phyloP scores from a whole-genome alignment of 164 flowering plant genomes.

The Amborella trichopoda region DNA sequence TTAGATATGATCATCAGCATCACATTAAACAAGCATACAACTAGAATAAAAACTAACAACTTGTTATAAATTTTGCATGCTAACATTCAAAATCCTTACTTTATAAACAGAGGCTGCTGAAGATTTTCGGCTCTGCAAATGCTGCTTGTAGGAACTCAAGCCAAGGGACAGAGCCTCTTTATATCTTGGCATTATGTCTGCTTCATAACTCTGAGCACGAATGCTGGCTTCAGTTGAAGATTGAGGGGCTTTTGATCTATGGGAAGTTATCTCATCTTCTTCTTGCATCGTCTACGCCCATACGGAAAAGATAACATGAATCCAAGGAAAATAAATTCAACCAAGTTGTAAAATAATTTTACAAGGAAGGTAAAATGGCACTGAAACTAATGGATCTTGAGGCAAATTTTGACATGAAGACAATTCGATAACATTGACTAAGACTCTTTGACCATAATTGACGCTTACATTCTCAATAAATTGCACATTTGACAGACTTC shows the following conservation, averaged over 20 bases:
- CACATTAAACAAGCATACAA: not conserved
- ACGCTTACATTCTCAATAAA: slow-evolving; percentile 12
- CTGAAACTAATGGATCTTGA: no score
- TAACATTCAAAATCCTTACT: slow-evolving; percentile 9
- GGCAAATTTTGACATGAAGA: no score
- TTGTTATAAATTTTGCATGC: not conserved
- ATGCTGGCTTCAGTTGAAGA: no score
- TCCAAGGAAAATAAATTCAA: no score
- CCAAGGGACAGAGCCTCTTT: slow-evolving; percentile 19
- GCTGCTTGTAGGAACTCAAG: slow-evolving; percentile 12
- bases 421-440: no score
- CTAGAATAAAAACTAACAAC: not conserved
- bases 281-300: no score
- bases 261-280: no score
- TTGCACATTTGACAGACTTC: slow-evolving; percentile 4
- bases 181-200: slow-evolving; percentile 20
- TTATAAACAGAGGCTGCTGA: slow-evolving; percentile 9
- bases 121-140: slow-evolving; percentile 13
- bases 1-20: not conserved
- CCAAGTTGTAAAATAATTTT: no score
- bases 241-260: no score
- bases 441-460: not conserved
- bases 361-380: no score
- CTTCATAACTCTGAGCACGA: slow-evolving; percentile 22
- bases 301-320: no score